Conservation (phyloP, 129 eudicot species). For the Mikania micrantha region DNA sequence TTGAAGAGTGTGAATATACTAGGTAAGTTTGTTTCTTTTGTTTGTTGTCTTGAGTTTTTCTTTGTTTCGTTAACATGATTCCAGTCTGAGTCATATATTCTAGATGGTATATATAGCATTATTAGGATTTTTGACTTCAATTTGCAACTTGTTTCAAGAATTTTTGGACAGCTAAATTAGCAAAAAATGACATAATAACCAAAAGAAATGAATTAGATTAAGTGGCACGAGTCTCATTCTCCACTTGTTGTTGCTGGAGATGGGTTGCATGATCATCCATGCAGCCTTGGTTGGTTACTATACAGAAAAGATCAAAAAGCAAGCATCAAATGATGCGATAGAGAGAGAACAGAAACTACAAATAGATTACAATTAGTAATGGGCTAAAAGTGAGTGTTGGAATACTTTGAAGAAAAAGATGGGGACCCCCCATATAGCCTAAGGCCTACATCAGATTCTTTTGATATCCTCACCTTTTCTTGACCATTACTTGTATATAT, state of each 20-base stretch:
- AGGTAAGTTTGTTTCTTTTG: too few species aligned
- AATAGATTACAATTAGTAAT: constrained; percentile 41
- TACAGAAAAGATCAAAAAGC: constrained; percentile 26
- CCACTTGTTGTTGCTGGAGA: constrained; percentile 40
- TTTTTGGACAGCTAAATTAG: constrained; percentile 15
- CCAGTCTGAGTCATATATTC: neutral
- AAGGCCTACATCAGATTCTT: constrained; percentile 51
- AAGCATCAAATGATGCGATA: constrained; percentile 45
- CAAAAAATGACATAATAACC: constrained; percentile 25
- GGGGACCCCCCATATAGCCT: constrained; percentile 41
- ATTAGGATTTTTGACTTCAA: constrained; percentile 24
- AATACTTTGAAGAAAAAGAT: constrained; percentile 37
- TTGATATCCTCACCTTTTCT: constrained; percentile 43
- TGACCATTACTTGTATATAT: constrained; percentile 15
- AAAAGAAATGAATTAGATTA: constrained; percentile 23
- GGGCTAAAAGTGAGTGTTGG: constrained; percentile 37
- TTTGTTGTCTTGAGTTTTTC: neutral
- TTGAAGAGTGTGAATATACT: too few species aligned
- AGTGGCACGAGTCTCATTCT: constrained; percentile 47
- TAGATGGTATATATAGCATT: constrained; percentile 7
- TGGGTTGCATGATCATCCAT: constrained; percentile 46
- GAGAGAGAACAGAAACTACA: constrained; percentile 26
- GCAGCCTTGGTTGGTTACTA: constrained; percentile 34
- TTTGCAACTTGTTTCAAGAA: constrained; percentile 32
- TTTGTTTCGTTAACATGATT: neutral